phyloP scores from a whole-genome alignment of 148 eudicot genomes.

The Chenopodium berlandieri region DNA sequence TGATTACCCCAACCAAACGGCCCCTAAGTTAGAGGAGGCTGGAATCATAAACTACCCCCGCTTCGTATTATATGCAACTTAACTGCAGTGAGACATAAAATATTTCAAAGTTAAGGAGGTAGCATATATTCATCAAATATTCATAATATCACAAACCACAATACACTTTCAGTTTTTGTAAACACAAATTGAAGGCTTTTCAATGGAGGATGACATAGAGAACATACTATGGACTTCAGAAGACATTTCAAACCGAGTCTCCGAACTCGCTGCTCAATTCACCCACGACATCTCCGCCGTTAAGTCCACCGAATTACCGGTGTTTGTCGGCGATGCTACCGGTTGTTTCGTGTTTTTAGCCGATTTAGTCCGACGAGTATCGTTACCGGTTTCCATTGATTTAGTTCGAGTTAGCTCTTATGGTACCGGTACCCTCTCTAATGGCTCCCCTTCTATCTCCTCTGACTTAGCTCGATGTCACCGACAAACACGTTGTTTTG shows the following conservation, averaged over 20 bases:
- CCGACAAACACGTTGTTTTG: conserved; percentile 66
- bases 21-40: no score
- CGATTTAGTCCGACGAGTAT: conserved; percentile 66
- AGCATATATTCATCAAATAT: no score
- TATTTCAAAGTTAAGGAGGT: no score
- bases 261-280: conserved; percentile 55
- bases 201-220: conserved; percentile 47
- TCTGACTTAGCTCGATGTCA: conserved; percentile 53
- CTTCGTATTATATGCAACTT: no score
- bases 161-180: no score
- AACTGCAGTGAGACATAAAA: no score
- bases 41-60: no score
- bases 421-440: conserved; percentile 56
- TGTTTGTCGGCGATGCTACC: conserved; percentile 72
- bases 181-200: no score
- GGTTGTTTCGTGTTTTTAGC: conserved; percentile 70
- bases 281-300: conserved; percentile 30
- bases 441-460: conserved; percentile 54
- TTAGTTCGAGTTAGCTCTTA: conserved; percentile 59
- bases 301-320: conserved; percentile 26
- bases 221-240: conserved; percentile 45
- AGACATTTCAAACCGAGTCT: conserved; percentile 43
- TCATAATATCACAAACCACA: no score
- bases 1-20: no score
- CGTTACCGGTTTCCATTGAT: conserved; percentile 55